phyloP scores from a whole-genome alignment of 805 yeast genomes.

The Candida rishiriensis region DNA sequence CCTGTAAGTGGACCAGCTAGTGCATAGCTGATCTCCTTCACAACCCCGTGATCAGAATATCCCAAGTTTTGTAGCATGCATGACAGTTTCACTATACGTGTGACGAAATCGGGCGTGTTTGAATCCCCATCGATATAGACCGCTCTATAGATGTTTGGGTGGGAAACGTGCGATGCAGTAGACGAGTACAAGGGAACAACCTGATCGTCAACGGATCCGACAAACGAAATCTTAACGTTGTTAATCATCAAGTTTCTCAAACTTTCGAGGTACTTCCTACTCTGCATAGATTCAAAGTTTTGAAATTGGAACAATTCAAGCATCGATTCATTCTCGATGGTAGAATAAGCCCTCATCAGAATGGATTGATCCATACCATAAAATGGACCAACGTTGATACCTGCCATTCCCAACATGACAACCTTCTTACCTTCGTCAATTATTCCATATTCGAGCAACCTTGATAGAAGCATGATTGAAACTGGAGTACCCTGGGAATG shows the following conservation, averaged over 20 bases:
- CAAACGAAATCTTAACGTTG: slow-evolving; percentile 73
- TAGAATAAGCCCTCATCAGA: slow-evolving; percentile 81
- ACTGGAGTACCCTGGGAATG: slow-evolving; percentile 98
- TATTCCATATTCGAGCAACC: slow-evolving; percentile 58
- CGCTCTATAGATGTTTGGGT: slow-evolving; percentile 87
- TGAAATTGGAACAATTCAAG: slow-evolving; percentile 86
- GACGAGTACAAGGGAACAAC: slow-evolving; percentile 90
- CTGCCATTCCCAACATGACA: slow-evolving; percentile 91
- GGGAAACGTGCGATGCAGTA: slow-evolving; percentile 72
- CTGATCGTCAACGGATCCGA: slow-evolving; percentile 92
- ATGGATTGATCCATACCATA: slow-evolving; percentile 83
- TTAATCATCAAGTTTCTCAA: slow-evolving; percentile 58
- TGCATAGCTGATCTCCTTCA: slow-evolving; percentile 74
- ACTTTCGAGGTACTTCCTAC: slow-evolving; percentile 65
- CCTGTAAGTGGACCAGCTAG: slow-evolving; percentile 91
- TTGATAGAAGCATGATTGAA: slow-evolving; percentile 71
- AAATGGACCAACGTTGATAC: slow-evolving; percentile 90
- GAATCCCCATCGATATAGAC: slow-evolving; percentile 84
- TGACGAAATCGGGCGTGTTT: slow-evolving; percentile 73
- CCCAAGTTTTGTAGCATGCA: slow-evolving; percentile 75
- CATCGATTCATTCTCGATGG: slow-evolving; percentile 85
- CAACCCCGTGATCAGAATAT: slow-evolving; percentile 75
- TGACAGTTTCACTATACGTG: slow-evolving; percentile 68
- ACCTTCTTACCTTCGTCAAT: slow-evolving; percentile 44
- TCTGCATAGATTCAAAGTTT: slow-evolving; percentile 65